A percentile compares a stretch with the other conserved stretches of the same genome.
These are phyloP conservation scores for Phytopythium ostracodes DNA, from an alignment of 352 stramenopile species.

Conservation along the genomic window DNA sequence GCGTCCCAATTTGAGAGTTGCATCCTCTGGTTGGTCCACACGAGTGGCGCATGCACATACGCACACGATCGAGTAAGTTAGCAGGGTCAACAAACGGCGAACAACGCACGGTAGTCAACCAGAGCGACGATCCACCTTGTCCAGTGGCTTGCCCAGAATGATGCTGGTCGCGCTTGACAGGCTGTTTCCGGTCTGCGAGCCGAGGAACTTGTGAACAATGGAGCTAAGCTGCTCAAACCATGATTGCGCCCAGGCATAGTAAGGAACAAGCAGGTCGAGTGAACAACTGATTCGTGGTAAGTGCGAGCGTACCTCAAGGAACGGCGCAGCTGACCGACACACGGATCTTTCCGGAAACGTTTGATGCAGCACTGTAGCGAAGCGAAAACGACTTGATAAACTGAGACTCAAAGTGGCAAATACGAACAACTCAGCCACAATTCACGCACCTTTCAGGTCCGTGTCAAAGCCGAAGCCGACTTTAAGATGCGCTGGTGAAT, in stretches of 20 bases:
- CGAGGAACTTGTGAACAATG: conserved; percentile 30
- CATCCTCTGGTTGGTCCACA: conserved; percentile 32
- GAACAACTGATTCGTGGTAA: neutral
- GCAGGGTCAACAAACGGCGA: neutral
- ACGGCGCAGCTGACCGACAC: conserved; percentile 33
- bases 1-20: conserved; percentile 70
- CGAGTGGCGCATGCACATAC: conserved; percentile 2
- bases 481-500: conserved; percentile 32
- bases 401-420: neutral
- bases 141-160: conserved; percentile 46
- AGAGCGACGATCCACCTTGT: conserved; percentile 35
- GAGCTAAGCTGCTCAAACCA: conserved; percentile 21
- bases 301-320: conserved; percentile 35
- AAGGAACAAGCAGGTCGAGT: neutral
- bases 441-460: conserved; percentile 53
- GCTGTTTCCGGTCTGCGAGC: conserved; percentile 41
- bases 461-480: conserved; percentile 70
- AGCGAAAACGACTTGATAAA: neutral
- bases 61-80: neutral
- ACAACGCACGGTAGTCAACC: neutral
- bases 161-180: conserved; percentile 47
- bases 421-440: neutral
- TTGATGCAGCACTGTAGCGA: conserved; percentile 48
- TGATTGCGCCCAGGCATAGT: neutral
- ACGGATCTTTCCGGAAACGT: conserved; percentile 51